Percentiles rank a stretch among this genome's conserved stretches.
Evolutionary conservation across 2,329 filamentous ascomycete species (phyloP).

Genomic region (Moelleriella libera): DNA sequence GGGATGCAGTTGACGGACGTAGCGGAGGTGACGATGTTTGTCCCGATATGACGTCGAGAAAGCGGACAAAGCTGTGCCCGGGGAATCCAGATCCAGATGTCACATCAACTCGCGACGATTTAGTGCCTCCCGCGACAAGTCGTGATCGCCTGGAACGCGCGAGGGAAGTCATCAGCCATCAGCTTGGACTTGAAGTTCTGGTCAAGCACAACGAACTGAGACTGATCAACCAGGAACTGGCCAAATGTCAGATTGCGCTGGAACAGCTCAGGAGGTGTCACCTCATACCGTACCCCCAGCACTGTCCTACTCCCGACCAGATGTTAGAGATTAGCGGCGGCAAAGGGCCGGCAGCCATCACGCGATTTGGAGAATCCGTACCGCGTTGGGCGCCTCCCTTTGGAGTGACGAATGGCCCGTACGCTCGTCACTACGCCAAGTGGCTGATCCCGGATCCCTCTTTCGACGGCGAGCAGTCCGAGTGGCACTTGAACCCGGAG

Average conservation of each 20-base stretch:
- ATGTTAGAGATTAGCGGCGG: conserved; percentile 62
- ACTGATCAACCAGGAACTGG: conserved; percentile 88
- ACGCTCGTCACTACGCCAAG: conserved; percentile 85
- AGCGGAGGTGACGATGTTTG: neutral
- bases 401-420: conserved; percentile 83
- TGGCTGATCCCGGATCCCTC: conserved; percentile 84
- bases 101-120: neutral
- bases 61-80: neutral
- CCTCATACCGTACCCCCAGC: conserved; percentile 76
- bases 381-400: conserved; percentile 76
- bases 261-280: conserved; percentile 90
- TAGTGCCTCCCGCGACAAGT: conserved; percentile 7
- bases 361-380: conserved; percentile 45
- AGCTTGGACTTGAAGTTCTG: conserved; percentile 83
- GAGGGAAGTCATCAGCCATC: conserved; percentile 64
- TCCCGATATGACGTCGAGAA: neutral
- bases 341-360: conserved; percentile 54
- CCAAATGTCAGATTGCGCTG: conserved; percentile 84
- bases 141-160: conserved; percentile 31
- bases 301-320: conserved; percentile 49
- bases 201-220: conserved; percentile 90
- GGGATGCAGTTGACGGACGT: conserved; percentile 11
- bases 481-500: conserved; percentile 27
- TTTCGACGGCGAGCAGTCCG: conserved; percentile 57
- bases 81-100: conserved; percentile 6